Evolutionary conservation across 768 basidiomycete genomes (phyloP).

Genomic region (Lactarius pseudohatsudake): DNA sequence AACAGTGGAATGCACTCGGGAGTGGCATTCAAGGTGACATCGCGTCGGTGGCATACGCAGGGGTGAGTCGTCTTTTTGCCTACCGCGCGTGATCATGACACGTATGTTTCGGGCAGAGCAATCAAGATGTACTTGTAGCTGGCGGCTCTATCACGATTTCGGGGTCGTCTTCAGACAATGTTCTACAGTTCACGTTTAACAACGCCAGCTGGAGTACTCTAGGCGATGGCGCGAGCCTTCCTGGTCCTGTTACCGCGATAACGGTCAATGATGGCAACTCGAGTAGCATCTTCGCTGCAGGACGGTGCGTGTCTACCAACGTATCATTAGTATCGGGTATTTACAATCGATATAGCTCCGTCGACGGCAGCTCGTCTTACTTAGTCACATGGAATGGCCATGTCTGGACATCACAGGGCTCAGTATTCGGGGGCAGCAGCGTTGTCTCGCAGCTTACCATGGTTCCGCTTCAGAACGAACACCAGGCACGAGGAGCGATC

Average conservation of each 20-base stretch:
- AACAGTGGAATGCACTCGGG: slow-evolving; percentile 81
- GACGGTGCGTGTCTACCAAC: slow-evolving; percentile 55
- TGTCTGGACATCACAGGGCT: slow-evolving; percentile 69
- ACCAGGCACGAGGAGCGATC: slow-evolving; percentile 66
- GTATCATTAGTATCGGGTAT: neutral
- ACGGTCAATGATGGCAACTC: slow-evolving; percentile 78
- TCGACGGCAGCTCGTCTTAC: slow-evolving; percentile 66
- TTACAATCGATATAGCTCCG: slow-evolving; percentile 40
- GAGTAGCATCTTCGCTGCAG: slow-evolving; percentile 88
- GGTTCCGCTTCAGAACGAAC: slow-evolving; percentile 84
- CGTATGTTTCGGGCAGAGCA: slow-evolving; percentile 43
- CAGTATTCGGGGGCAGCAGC: slow-evolving; percentile 53
- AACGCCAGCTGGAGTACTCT: slow-evolving; percentile 76
- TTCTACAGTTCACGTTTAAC: slow-evolving; percentile 68
- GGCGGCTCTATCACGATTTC: slow-evolving; percentile 75
- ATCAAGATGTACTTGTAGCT: slow-evolving; percentile 71
- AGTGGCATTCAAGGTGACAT: slow-evolving; percentile 81
- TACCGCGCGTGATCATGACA: slow-evolving; percentile 2
- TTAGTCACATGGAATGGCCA: slow-evolving; percentile 83
- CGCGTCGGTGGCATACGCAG: slow-evolving; percentile 74
- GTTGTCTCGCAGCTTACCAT: slow-evolving; percentile 81
- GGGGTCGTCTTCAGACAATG: slow-evolving; percentile 63
- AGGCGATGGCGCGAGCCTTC: slow-evolving; percentile 59
- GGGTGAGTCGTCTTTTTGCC: slow-evolving; percentile 50
- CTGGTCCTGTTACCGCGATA: slow-evolving; percentile 88